phyloP scores from a whole-genome alignment of 1,284 basidiomycete species.

The Rhodofomes roseus region DNA sequence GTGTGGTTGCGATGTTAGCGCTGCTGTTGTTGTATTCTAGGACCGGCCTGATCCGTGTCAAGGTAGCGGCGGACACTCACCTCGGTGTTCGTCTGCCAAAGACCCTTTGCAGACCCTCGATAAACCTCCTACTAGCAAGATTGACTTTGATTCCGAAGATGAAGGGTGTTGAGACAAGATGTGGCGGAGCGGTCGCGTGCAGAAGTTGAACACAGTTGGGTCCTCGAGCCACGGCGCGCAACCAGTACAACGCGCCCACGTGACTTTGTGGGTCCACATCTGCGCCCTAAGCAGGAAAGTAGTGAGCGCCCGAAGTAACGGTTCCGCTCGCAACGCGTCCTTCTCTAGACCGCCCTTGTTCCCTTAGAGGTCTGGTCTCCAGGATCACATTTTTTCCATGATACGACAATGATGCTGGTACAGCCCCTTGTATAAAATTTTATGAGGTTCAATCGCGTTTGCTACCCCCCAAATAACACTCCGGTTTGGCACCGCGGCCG shows the following conservation, averaged over 20 bases:
- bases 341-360: neutral
- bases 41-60: neutral
- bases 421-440: neutral
- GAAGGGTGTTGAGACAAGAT: neutral
- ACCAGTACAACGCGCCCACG: neutral
- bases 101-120: neutral
- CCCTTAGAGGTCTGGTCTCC: neutral
- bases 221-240: neutral
- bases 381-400: neutral
- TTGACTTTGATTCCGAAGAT: neutral
- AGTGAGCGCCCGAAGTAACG: neutral
- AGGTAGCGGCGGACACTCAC: neutral
- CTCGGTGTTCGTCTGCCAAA: neutral
- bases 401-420: neutral
- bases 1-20: neutral
- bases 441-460: neutral
- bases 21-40: neutral
- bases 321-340: neutral
- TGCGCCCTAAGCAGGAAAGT: constrained; percentile 1
- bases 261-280: constrained; percentile 4
- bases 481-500: too few species aligned
- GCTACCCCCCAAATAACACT: neutral
- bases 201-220: neutral
- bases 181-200: neutral
- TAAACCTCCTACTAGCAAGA: neutral